phyloP scores from a whole-genome alignment of 257 asterid genomes.

The Gynochthodes officinalis region DNA sequence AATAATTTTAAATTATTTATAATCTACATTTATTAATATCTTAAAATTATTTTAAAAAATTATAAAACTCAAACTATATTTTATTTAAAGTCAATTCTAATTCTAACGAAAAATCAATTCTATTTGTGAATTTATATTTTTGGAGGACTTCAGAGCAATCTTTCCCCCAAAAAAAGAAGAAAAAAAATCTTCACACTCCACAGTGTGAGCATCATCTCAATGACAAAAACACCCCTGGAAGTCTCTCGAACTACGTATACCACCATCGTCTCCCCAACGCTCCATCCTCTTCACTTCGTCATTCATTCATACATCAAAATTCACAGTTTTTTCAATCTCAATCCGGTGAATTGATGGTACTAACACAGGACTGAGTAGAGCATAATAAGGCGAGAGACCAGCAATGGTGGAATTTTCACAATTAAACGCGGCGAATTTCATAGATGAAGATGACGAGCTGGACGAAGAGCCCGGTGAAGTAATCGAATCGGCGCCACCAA shows the following conservation, averaged over 20 bases:
- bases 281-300: not conserved
- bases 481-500: slow-evolving; percentile 74
- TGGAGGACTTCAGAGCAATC: no score
- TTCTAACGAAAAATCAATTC: no score
- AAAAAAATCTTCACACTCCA: not conserved
- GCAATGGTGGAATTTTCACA: slow-evolving; percentile 61
- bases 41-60: no score
- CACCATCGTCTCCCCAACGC: not conserved
- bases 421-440: slow-evolving; percentile 47
- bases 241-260: slow-evolving; percentile 1
- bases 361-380: no score
- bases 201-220: not conserved
- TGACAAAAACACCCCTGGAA: not conserved
- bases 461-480: slow-evolving; percentile 69
- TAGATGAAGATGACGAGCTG: slow-evolving; percentile 41
- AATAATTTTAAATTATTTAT: no score
- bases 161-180: not conserved
- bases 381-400: no score
- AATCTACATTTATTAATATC: no score
- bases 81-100: no score
- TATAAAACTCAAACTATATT: no score
- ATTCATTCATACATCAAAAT: not conserved
- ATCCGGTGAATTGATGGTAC: no score
- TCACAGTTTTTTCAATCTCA: not conserved
- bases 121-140: no score